phyloP scores from a whole-genome alignment of 805 yeast genomes.

The Ogataea ramenticola region DNA sequence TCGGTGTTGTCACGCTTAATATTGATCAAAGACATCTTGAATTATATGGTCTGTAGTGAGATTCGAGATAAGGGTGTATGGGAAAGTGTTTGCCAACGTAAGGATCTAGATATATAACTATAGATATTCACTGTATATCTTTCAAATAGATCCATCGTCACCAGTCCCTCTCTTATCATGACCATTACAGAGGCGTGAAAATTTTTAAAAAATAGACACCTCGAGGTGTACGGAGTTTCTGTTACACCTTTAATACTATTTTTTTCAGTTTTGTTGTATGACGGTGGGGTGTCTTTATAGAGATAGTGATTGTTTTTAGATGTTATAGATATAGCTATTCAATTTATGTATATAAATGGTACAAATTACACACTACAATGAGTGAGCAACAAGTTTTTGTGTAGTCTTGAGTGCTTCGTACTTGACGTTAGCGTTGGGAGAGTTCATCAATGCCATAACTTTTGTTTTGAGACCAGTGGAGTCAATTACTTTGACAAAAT shows the following conservation, averaged over 20 bases:
- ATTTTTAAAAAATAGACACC: no score
- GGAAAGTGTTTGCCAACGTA: no score
- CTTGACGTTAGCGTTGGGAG: slow-evolving; percentile 78
- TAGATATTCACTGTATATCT: no score
- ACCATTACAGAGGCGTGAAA: no score
- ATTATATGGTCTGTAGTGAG: background rate
- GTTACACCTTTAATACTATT: no score
- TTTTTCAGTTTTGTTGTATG: no score
- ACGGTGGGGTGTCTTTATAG: no score
- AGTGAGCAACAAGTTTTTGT: slow-evolving; percentile 85
- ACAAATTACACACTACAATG: slow-evolving; percentile 28
- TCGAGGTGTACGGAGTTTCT: no score
- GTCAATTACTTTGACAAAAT: slow-evolving; percentile 45
- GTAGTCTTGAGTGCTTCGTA: slow-evolving; percentile 94
- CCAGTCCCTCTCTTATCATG: no score
- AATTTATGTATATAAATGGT: background rate
- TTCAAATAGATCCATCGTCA: no score
- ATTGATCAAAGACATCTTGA: slow-evolving; percentile 73
- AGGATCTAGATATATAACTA: no score
- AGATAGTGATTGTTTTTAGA: background rate
- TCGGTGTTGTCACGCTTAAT: slow-evolving; percentile 96
- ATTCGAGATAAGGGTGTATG: no score
- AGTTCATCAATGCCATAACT: slow-evolving; percentile 78
- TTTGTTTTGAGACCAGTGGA: slow-evolving; percentile 61
- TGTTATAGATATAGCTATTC: background rate